A percentile compares a stretch with the other conserved stretches of the same genome.
These are phyloP conservation scores for Vanrija sp. DNA, from an alignment of 1,284 basidiomycete species.

Conservation along the genomic window DNA sequence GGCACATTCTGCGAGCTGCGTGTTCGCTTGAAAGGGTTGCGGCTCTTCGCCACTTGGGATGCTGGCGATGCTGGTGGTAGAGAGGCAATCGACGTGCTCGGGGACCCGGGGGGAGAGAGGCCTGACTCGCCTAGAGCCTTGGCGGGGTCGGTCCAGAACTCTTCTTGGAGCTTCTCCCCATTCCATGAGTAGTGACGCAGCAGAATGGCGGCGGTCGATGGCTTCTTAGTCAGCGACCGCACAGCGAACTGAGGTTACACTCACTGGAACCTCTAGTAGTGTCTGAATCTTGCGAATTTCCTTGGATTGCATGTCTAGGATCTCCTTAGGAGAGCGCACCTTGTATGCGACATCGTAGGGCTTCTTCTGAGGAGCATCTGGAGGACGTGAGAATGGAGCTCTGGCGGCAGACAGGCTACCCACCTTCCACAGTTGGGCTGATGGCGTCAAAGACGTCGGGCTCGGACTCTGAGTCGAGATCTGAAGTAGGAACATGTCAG, in stretches of 20 bases:
- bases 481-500: conserved; percentile 13
- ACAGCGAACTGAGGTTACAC: conserved; percentile 43
- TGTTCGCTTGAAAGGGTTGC: conserved; percentile 8
- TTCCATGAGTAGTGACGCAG: conserved; percentile 90
- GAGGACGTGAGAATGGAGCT: neutral
- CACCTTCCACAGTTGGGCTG: conserved; percentile 43
- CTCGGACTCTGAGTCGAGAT: conserved; percentile 31
- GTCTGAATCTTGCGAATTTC: conserved; percentile 79
- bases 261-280: conserved; percentile 77
- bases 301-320: conserved; percentile 69
- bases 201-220: conserved; percentile 66
- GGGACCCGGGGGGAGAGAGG: conserved; percentile 47
- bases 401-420: conserved; percentile 8
- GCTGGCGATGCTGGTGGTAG: conserved; percentile 21
- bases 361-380: conserved; percentile 39
- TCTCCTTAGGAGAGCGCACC: conserved; percentile 67
- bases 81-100: conserved; percentile 32
- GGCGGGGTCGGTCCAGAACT: conserved; percentile 84
- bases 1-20: conserved; percentile 46
- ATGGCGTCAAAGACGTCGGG: conserved; percentile 43
- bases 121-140: conserved; percentile 70
- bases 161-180: conserved; percentile 90
- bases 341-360: conserved; percentile 52
- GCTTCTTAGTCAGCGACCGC: conserved; percentile 29
- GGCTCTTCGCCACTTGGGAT: conserved; percentile 39